Base-by-base conservation (phyloP, 192 early-diverging fungal species). In the Lobulomyces angularis region DNA sequence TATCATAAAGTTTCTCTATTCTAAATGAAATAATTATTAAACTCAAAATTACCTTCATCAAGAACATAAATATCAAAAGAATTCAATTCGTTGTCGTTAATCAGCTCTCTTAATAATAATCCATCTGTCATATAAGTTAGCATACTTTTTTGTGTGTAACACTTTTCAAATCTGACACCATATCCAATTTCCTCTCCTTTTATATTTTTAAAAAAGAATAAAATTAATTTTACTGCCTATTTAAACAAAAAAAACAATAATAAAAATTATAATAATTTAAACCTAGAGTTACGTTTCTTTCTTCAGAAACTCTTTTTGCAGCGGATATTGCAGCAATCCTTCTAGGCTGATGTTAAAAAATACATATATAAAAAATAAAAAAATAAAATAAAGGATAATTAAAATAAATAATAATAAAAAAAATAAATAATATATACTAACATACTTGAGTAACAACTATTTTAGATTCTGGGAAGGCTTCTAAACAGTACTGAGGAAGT, bases 291-390 rank as follows among this genome's bases (percentile, higher is more conserved):
- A 32, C 2, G 53, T 29, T 19, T 42, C 35, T 48, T 42, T 74
- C 65, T 17, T 59, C 48, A 11, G 62, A 56, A 3, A 78, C 74
- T n/a, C 71, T 50, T 8, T 35, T 41, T 18, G 74, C 74, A 8
- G 62, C 61, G 7, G 87, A 81, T 12, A 86, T 82, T 8, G 83
- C 84, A 0, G 84, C 84, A 40, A 90, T 86, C 19, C 87, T 76
- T 11, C 87, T 78, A 38, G 87, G 87, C 48, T 90, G 87, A 12
- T 83, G 86, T 9, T 83, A 71, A 14, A 62, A 72, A 22, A 88
- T 66, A 9, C 55, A 57, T 16, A 18, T 43, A 17, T 48, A 5
- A 12, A 9, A 53, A 22, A 32, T 34, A 21, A 5, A 32, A 12
- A 16, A 12, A 16, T 12, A 16, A 12, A 12, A 12, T 12, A 12